Evolutionary conservation across 2,329 filamentous ascomycete genomes (phyloP), one percentile per base, ranked within the genome.

Genomic region (Lecanosticta acicola): DNA sequence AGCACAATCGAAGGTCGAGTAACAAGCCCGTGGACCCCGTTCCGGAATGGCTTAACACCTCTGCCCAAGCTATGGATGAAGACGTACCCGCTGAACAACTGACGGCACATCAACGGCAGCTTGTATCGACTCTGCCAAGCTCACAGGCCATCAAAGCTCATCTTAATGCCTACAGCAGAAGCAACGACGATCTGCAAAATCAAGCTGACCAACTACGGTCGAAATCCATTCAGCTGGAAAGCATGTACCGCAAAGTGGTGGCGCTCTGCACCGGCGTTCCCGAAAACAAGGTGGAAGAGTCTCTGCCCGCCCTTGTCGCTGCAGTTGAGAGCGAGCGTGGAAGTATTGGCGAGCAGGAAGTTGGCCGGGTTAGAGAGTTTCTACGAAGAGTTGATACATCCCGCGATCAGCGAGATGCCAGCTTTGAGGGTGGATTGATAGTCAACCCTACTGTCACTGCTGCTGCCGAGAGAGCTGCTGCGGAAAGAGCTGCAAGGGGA

Each of bases 231-330:
- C 89, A 95, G 43, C 75, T 94, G 3, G 91, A 95, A 61, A 75
- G 84, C 55, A 88, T 93, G 67, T 96, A 96, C 64, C 79, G 89
- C 19, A 85, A 84, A 55, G 87, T 97, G 21, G 88, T 98, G 18
- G 82, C 85, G 43, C 72, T 96, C 10, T 96, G 91, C 63, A 94
- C 89, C 0, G 83, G 81, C 7, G 85, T 90, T 26, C 77, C 80
- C 1, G 88, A 94, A 51, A 75, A 77, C 7, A 79, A 87, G 47
- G 85, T 97, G 11, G 93, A 97, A 57, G 79, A 80, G 46, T 79
- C 89, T 41, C 74, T 96, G 0, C 86, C 88, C 42, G 81, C 82
- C 2, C 72, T 98, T 35, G 79, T 94, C 38, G 81, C 87, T 51
- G 93, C 93, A 2, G 85, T 97, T 2, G 91, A 95, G 68, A 94